Evolutionary conservation across 768 basidiomycete species (phyloP), one percentile per base, ranked within the genome.

Genomic region (Leucocoprinus sp.): DNA sequence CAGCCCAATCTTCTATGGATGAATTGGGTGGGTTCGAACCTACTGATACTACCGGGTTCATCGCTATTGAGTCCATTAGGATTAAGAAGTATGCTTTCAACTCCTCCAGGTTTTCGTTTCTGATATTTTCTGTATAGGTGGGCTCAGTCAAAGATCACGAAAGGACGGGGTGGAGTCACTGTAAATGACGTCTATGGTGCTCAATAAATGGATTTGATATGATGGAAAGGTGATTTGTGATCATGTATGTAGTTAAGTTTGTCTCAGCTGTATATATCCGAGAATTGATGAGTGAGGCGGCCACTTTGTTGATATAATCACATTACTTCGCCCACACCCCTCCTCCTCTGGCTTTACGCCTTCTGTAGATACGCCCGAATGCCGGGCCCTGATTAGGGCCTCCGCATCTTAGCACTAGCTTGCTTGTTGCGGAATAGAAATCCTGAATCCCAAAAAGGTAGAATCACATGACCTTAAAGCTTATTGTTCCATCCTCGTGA

Each of bases 21-120:
- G 93, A 95, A 68, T 81, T 97, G 48, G 95, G 96, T 50, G 95
- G 93, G 34, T 98, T 99, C 66, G 91, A 95, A 68, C 93, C 93
- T 17, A 89, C 86, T 24, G 92, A 95, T 59, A 93, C 93, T 27
- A 78, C 86, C 40, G 93, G 93, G 3, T 98, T 98, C 75, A 97
- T 98, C 66, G 83, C 86, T 59, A 97, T 99, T 53, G 90, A 96
- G 64, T 90, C 90, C 24, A 98, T 99, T 64, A 81, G 96, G 37
- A 92, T 99, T 65, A 97, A 96, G 74, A 93, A 96, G 83, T 95
- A 60, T 51, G 83, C 68, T 35, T 17, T 35, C 6, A 15, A 7
- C 44, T 17, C 41, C 31, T 34, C 27, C 5, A 39, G 52, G 11
- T 8, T 26, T 29, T 35, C 51, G 19, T 43, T 43, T 22, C 26